Conservation (phyloP, 2,329 filamentous ascomycete species). For the Xylaria sp. region DNA sequence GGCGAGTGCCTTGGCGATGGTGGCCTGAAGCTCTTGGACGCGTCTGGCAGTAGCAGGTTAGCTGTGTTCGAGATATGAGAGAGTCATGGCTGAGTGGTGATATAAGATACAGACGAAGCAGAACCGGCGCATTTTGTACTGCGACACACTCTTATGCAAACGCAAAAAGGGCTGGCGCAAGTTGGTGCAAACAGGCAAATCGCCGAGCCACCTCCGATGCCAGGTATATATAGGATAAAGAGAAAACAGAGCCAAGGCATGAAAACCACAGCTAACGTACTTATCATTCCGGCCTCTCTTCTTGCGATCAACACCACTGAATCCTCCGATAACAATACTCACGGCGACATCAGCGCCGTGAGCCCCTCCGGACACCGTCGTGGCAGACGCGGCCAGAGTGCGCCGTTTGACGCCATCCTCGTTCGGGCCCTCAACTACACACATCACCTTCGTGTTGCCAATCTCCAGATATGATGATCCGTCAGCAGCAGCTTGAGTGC, state of each 20-base stretch:
- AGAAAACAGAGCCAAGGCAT: not conserved
- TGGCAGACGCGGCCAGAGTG: slow-evolving; percentile 24
- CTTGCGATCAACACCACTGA: slow-evolving; percentile 81
- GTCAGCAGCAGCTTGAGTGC: slow-evolving; percentile 86
- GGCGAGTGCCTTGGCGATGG: slow-evolving; percentile 70
- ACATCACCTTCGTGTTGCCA: slow-evolving; percentile 96
- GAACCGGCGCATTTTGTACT: not conserved
- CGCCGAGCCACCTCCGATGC: not conserved
- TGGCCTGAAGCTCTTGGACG: slow-evolving; percentile 73
- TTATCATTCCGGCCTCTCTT: slow-evolving; percentile 70
- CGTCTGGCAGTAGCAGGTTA: slow-evolving; percentile 48
- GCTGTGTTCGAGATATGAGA: not conserved
- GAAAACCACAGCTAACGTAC: slow-evolving; percentile 42
- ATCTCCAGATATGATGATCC: slow-evolving; percentile 92
- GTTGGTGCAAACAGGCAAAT: not conserved
- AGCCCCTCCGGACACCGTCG: slow-evolving; percentile 10
- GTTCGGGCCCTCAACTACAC: slow-evolving; percentile 78
- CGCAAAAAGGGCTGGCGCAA: too few relatives aligned
- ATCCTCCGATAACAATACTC: slow-evolving; percentile 79
- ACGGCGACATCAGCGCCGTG: slow-evolving; percentile 67
- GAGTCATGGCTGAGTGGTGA: not conserved
- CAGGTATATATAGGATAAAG: not conserved
- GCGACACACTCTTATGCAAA: too few relatives aligned
- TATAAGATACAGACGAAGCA: not conserved
- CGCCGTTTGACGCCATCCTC: slow-evolving; percentile 50